Evolutionary conservation across 352 stramenopile genomes (phyloP), one percentile per base, ranked within the genome.

Genomic region (Pythium oligandrum): DNA sequence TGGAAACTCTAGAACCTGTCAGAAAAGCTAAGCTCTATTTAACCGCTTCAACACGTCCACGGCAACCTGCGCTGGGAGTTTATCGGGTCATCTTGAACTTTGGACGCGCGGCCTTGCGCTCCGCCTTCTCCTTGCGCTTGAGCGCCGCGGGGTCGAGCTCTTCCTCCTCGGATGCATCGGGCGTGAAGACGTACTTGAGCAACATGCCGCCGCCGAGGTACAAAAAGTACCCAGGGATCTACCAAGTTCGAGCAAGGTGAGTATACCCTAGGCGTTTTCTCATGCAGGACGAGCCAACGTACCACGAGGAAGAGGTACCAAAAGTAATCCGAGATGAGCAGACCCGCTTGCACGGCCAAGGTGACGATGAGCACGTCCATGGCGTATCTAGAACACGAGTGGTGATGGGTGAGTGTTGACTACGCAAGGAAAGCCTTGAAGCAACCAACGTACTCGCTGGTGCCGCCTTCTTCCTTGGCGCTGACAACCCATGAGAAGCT

Each of bases 311-410:
- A 92, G 32, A 84, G 53, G 55, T 90, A 74, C 85, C 85, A 95
- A 53, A 93, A 95, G 76, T 93, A 95, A 67, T 86, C 82, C 12
- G 83, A 92, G 51, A 93, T 60, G 51, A 91, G 51, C 30, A 89
- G 66, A 11, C 85, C 85, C 0, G 70, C 63, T 45, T 95, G 82
- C 53, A 91, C 83, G 44, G 88, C 78, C 32, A 95, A 68, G 49
- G 81, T 92, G 50, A 95, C 55, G 55, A 93, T 64, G 45, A 95
- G 57, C 44, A 95, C 73, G 59, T 95, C 85, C 79, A 95, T 93
- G 10, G 80, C 83, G 45, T 93, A 65, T 32, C 57, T 64, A 53
- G 17, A 55, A 31, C 30, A 11, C 30, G 43, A 31, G 26, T 47
- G 9, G 32, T 12, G 33, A 52, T 5, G 11, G 26, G 31, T 26